A percentile compares a stretch with the other conserved stretches of the same genome.
phyloP scores from a whole-genome alignment of 2,329 filamentous ascomycete species.

The Pseudogymnoascus sp. region DNA sequence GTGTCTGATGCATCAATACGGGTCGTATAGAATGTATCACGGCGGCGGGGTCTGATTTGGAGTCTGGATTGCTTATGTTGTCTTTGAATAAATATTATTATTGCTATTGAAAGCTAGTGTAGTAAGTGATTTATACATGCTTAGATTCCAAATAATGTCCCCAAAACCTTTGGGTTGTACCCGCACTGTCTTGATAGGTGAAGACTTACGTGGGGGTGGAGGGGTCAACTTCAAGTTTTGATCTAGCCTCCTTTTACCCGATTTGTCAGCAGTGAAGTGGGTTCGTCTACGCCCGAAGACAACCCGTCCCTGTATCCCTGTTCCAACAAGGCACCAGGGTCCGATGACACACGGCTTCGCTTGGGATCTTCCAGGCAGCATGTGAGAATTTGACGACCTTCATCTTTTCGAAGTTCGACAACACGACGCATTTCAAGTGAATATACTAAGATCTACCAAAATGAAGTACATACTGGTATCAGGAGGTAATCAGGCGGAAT shows the following conservation, averaged over 20 bases:
- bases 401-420: neutral
- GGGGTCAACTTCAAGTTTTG: neutral
- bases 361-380: neutral
- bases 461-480: constrained; percentile 82
- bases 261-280: neutral
- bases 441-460: constrained; percentile 30
- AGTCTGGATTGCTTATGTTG: neutral
- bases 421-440: neutral
- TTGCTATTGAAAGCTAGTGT: neutral
- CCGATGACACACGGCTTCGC: neutral
- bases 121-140: neutral
- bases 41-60: neutral
- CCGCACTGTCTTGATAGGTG: neutral
- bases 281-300: neutral
- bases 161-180: neutral
- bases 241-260: neutral
- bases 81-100: constrained; percentile 8
- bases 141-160: neutral
- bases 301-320: neutral
- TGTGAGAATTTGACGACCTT: neutral
- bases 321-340: neutral
- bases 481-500: constrained; percentile 48
- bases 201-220: neutral
- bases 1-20: neutral
- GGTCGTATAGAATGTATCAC: constrained; percentile 1